Percentiles rank a stretch among this genome's conserved stretches.
Evolutionary conservation across 768 basidiomycete genomes (phyloP).

Genomic region (Crucibulum laeve): DNA sequence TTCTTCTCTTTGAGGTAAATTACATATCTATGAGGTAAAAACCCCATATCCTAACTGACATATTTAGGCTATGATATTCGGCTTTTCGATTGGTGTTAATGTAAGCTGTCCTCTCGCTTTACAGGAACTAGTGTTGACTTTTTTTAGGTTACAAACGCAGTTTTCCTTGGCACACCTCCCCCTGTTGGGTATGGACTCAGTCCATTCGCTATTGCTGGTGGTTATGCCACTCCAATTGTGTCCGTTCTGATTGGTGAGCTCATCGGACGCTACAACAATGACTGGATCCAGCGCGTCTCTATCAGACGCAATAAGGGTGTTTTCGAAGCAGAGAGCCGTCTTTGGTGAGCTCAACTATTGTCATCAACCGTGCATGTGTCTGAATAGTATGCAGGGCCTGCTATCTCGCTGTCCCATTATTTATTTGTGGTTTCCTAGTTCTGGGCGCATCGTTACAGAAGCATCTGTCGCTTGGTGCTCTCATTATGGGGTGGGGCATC

Average conservation of each 20-base stretch:
- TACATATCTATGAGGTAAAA: not conserved
- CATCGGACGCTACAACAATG: conserved; percentile 48
- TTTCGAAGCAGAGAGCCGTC: conserved; percentile 55
- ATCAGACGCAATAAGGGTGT: conserved; percentile 51
- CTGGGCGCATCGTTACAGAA: conserved; percentile 54
- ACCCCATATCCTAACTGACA: not conserved
- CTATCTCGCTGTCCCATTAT: conserved; percentile 57
- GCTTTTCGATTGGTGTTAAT: conserved; percentile 62
- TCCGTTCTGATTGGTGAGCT: conserved; percentile 51
- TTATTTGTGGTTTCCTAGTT: conserved; percentile 55
- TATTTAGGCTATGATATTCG: conserved; percentile 50
- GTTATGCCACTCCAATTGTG: conserved; percentile 54
- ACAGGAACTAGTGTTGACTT: not conserved
- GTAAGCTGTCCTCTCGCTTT: conserved; percentile 19
- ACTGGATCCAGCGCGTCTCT: conserved; percentile 42
- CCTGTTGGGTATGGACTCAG: conserved; percentile 53
- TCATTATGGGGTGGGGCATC: conserved; percentile 69
- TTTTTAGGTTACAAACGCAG: conserved; percentile 55
- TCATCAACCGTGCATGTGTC: not conserved
- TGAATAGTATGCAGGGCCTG: conserved; percentile 39
- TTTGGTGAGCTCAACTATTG: conserved; percentile 35
- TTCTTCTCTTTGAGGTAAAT: conserved; percentile 49
- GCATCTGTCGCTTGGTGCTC: conserved; percentile 43
- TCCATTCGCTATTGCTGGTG: conserved; percentile 45
- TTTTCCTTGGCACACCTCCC: conserved; percentile 54